phyloP scores from a whole-genome alignment of 768 basidiomycete genomes.

The Boletus bicolor region DNA sequence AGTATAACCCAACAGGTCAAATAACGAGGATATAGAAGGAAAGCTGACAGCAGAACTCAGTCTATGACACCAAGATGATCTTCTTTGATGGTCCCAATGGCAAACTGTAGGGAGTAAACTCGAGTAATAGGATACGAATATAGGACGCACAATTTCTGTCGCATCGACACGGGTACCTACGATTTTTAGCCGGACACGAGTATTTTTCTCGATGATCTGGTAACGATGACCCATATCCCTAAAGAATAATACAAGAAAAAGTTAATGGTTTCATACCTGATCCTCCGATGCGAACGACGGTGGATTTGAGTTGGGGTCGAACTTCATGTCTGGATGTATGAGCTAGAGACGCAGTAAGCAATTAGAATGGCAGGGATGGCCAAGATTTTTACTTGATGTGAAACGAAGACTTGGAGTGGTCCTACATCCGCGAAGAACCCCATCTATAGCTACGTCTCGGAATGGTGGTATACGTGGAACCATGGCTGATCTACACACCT shows the following conservation, averaged over 20 bases:
- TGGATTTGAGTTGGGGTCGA: slow-evolving; percentile 96
- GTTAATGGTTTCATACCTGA: slow-evolving; percentile 47
- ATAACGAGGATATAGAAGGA: not conserved
- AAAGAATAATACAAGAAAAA: not conserved
- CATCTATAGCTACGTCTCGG: slow-evolving; percentile 57
- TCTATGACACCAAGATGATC: slow-evolving; percentile 95
- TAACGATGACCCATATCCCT: not conserved
- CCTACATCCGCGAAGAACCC: slow-evolving; percentile 98
- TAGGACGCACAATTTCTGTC: slow-evolving; percentile 82
- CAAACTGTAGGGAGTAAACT: slow-evolving; percentile 58
- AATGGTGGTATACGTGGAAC: not conserved
- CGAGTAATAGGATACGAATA: not conserved
- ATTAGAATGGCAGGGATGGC: not conserved
- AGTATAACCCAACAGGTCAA: not conserved
- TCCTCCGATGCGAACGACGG: slow-evolving; percentile 92
- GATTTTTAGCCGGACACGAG: slow-evolving; percentile 88
- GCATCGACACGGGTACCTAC: slow-evolving; percentile 98
- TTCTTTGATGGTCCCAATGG: slow-evolving; percentile 97
- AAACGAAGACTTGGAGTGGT: slow-evolving; percentile 91
- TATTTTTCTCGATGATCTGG: slow-evolving; percentile 91
- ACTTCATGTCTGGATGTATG: slow-evolving; percentile 90
- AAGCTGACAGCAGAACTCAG: slow-evolving; percentile 28
- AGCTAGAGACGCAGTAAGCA: slow-evolving; percentile 48
- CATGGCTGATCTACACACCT: slow-evolving; percentile 49
- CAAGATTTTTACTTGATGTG: slow-evolving; percentile 71